A percentile compares a stretch with the other conserved stretches of the same genome.
Evolutionary conservation across 306 rosid genomes (phyloP).

Genomic region (Adenanthera pavonina): DNA sequence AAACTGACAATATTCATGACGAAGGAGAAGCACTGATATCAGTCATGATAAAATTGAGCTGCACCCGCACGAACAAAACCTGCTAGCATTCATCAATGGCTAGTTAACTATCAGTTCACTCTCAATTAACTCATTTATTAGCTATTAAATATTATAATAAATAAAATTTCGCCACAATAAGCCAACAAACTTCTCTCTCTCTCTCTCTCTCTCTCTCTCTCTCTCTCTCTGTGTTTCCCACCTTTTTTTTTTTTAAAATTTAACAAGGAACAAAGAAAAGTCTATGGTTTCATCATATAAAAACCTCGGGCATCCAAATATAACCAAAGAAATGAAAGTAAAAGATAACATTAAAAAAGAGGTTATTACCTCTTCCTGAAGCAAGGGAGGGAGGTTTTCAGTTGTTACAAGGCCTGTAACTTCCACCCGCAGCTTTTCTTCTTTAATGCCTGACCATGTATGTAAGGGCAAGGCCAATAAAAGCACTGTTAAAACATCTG

Average conservation of each 20-base stretch:
- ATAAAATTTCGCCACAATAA: background rate
- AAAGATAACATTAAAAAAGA: background rate
- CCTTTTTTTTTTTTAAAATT: background rate
- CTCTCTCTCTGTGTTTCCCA: too few species aligned
- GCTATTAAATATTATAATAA: background rate
- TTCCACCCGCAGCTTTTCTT: slow-evolving; percentile 61
- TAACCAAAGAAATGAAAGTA: background rate
- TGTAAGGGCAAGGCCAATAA: slow-evolving; percentile 71
- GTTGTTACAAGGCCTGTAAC: slow-evolving; percentile 53
- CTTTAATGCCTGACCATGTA: slow-evolving; percentile 76
- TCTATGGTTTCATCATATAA: slow-evolving; percentile 1
- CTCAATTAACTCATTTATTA: background rate
- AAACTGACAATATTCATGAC: slow-evolving; percentile 20
- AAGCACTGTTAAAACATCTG: slow-evolving; percentile 81
- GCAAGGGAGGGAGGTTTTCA: slow-evolving; percentile 64
- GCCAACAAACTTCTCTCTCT: background rate
- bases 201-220: too few species aligned
- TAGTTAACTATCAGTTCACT: slow-evolving; percentile 5
- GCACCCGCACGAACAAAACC: slow-evolving; percentile 75
- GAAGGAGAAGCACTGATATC: slow-evolving; percentile 51
- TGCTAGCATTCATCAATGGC: slow-evolving; percentile 45
- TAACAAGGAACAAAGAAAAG: slow-evolving; percentile 7
- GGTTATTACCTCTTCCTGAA: slow-evolving; percentile 75
- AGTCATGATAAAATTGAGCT: slow-evolving; percentile 67
- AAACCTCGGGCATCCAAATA: background rate